A percentile compares a stretch with the other conserved stretches of the same genome.
These are phyloP conservation scores for Vinca minor DNA, from an alignment of 257 asterid genomes.

Conservation along the genomic window DNA sequence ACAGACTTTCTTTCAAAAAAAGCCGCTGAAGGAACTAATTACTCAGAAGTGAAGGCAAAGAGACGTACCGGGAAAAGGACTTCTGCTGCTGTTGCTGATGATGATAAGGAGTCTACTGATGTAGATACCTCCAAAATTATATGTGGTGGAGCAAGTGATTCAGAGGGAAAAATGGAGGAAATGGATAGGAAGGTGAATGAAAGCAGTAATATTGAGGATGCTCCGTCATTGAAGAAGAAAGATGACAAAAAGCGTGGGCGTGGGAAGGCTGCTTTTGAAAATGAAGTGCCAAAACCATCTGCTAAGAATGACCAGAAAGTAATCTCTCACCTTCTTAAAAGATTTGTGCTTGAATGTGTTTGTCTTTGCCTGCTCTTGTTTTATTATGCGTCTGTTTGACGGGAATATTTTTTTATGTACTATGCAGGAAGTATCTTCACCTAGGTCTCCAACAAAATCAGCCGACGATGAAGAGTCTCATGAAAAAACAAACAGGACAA, in stretches of 20 bases:
- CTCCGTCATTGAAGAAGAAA: constrained; percentile 29
- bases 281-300: constrained; percentile 33
- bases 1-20: constrained; percentile 31
- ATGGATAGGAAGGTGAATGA: constrained; percentile 15
- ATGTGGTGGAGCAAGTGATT: constrained; percentile 42
- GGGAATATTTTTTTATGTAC: constrained; percentile 5
- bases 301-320: constrained; percentile 43
- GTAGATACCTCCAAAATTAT: constrained; percentile 35
- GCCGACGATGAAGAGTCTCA: constrained; percentile 31
- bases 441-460: constrained; percentile 44
- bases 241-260: constrained; percentile 46
- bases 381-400: constrained; percentile 1
- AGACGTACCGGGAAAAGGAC: constrained; percentile 20
- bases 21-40: constrained; percentile 40
- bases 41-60: constrained; percentile 27
- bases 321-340: constrained; percentile 5
- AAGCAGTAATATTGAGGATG: constrained; percentile 22
- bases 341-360: constrained; percentile 12
- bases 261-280: constrained; percentile 36
- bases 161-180: constrained; percentile 17
- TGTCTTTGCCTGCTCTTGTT: constrained; percentile 3
- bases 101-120: constrained; percentile 29
- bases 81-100: constrained; percentile 25
- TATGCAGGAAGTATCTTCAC: constrained; percentile 38
- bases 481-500: constrained; percentile 45